phyloP scores from a whole-genome alignment of 2,329 filamentous ascomycete species.

The Phialemonium atrogriseum region DNA sequence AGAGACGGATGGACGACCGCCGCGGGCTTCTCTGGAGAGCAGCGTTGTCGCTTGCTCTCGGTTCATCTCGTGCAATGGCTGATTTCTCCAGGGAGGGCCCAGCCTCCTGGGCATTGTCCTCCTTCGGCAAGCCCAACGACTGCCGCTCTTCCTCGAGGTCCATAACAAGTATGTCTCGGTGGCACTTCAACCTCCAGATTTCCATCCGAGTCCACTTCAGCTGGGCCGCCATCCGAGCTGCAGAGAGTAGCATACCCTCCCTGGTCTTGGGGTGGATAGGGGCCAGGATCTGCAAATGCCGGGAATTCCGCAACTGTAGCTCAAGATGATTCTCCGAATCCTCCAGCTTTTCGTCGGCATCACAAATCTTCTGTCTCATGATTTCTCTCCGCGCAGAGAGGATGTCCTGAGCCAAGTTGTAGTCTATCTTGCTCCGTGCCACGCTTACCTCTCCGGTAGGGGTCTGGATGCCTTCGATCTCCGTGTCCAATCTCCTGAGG shows the following conservation, averaged over 20 bases:
- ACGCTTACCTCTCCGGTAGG: slow-evolving; percentile 67
- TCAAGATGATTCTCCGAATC: slow-evolving; percentile 71
- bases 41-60: slow-evolving; percentile 25
- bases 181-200: slow-evolving; percentile 86
- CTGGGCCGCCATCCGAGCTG: slow-evolving; percentile 76
- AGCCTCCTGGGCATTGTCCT: slow-evolving; percentile 10
- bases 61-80: slow-evolving; percentile 19
- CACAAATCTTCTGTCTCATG: slow-evolving; percentile 74
- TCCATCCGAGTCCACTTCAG: slow-evolving; percentile 92
- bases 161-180: slow-evolving; percentile 76
- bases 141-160: slow-evolving; percentile 75
- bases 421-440: slow-evolving; percentile 65
- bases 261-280: slow-evolving; percentile 87
- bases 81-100: slow-evolving; percentile 7
- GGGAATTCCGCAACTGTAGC: slow-evolving; percentile 74
- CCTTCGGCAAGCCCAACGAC: slow-evolving; percentile 23
- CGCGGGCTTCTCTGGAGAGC: slow-evolving; percentile 26
- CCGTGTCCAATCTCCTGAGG: slow-evolving; percentile 63
- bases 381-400: slow-evolving; percentile 72
- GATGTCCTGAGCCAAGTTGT: slow-evolving; percentile 79
- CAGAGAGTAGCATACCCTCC: slow-evolving; percentile 77
- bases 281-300: slow-evolving; percentile 80
- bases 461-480: slow-evolving; percentile 55
- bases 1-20: slow-evolving; percentile 22
- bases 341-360: slow-evolving; percentile 72